Evolutionary conservation across 1,139 yeast species (phyloP).

Genomic region (Candida frijolesensis): DNA sequence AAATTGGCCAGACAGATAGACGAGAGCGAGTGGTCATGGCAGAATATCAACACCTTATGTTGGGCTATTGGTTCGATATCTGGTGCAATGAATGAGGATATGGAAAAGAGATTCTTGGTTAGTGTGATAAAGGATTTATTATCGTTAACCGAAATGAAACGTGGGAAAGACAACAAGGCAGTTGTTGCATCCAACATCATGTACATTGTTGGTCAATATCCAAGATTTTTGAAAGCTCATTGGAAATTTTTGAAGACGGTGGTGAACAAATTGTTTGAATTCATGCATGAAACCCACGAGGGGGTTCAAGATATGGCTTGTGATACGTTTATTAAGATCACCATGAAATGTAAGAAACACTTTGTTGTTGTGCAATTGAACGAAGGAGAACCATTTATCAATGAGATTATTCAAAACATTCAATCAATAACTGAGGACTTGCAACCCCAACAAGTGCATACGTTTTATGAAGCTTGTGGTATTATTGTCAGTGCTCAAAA

Average conservation of each 20-base stretch:
- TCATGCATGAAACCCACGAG: slow-evolving; percentile 99
- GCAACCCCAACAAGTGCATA: slow-evolving; percentile 96
- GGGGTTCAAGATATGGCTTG: slow-evolving; percentile 99
- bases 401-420: slow-evolving; percentile 81
- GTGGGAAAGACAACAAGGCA: slow-evolving; percentile 97
- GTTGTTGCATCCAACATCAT: slow-evolving; percentile 98
- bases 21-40: slow-evolving; percentile 99
- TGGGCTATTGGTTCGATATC: slow-evolving; percentile 99
- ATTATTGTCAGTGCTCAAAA: slow-evolving; percentile 85
- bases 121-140: slow-evolving; percentile 89
- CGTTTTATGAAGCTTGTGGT: slow-evolving; percentile 98
- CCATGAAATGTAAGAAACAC: slow-evolving; percentile 92
- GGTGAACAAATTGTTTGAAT: slow-evolving; percentile 91
- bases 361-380: slow-evolving; percentile 86
- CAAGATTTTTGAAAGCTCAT: slow-evolving; percentile 94
- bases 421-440: slow-evolving; percentile 88
- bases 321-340: slow-evolving; percentile 95
- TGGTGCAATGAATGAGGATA: slow-evolving; percentile 98
- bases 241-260: slow-evolving; percentile 98
- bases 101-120: slow-evolving; percentile 92
- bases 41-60: slow-evolving; percentile 91
- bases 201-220: slow-evolving; percentile 99
- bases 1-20: slow-evolving; percentile 91
- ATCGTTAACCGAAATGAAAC: slow-evolving; percentile 90
- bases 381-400: slow-evolving; percentile 91